These are phyloP conservation scores for Paraphoma chrysanthemicola DNA, from an alignment of 2,329 filamentous ascomycete species.

Conservation along the genomic window DNA sequence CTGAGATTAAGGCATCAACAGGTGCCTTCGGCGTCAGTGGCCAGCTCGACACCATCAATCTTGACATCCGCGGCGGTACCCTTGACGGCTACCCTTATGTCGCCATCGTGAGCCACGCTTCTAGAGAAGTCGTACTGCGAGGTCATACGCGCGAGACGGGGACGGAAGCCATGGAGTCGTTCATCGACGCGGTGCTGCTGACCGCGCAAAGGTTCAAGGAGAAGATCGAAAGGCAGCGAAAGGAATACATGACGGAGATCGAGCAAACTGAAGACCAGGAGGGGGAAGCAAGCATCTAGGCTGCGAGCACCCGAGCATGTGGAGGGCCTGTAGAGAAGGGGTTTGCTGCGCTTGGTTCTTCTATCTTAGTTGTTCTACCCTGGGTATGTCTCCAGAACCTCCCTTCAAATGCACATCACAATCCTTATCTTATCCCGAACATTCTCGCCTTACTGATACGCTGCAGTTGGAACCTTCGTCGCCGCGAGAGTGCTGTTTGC, in stretches of 20 bases:
- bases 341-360: no score
- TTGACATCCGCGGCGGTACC: slow-evolving; percentile 1
- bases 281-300: background rate
- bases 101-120: background rate
- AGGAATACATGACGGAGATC: background rate
- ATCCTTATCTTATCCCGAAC: no score
- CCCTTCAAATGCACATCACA: no score
- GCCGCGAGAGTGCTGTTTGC: no score
- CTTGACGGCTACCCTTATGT: background rate
- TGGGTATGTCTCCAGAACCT: no score
- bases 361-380: no score
- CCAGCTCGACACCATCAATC: background rate
- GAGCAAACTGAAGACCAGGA: background rate
- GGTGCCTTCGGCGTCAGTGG: background rate
- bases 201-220: background rate
- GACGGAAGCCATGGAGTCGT: slow-evolving; percentile 5
- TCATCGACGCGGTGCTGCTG: slow-evolving; percentile 5
- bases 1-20: background rate
- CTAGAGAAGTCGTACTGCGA: slow-evolving; percentile 2
- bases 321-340: no score
- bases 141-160: slow-evolving; percentile 1
- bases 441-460: no score
- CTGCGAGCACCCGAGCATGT: no score
- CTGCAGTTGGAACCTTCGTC: no score
- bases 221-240: background rate